Evolutionary conservation across 768 basidiomycete species (phyloP).

Genomic region (Lentinula sp.): DNA sequence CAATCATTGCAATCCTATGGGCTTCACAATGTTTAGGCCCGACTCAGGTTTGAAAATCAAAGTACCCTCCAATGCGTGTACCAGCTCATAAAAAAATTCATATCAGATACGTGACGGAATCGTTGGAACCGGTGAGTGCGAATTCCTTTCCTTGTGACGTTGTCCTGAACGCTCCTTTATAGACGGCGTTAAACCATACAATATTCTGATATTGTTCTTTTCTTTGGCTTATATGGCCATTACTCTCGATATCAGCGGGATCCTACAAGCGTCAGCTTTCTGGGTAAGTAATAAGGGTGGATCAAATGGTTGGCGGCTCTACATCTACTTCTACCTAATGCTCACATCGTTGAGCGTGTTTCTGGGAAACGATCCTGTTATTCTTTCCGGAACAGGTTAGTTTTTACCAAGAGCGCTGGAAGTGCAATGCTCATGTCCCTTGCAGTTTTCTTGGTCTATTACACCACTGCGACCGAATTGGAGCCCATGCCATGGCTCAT

Average conservation of each 20-base stretch:
- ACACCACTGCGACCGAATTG: slow-evolving; percentile 61
- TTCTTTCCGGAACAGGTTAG: slow-evolving; percentile 70
- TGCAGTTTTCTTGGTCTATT: slow-evolving; percentile 76
- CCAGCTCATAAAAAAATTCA: not conserved
- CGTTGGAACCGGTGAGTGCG: slow-evolving; percentile 41
- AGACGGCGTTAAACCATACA: slow-evolving; percentile 80
- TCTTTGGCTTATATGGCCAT: slow-evolving; percentile 91
- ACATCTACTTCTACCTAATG: slow-evolving; percentile 78
- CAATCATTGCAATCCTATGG: slow-evolving; percentile 47
- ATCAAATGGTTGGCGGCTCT: slow-evolving; percentile 62
- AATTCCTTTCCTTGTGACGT: not conserved
- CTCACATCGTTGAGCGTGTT: slow-evolving; percentile 71
- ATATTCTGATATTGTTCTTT: slow-evolving; percentile 90
- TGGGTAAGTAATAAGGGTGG: slow-evolving; percentile 80
- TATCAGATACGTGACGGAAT: slow-evolving; percentile 65
- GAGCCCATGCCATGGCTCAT: slow-evolving; percentile 64
- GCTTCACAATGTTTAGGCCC: slow-evolving; percentile 48
- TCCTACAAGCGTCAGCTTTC: slow-evolving; percentile 82
- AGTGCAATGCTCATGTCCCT: not conserved
- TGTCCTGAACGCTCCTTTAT: not conserved
- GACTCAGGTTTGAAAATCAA: slow-evolving; percentile 11
- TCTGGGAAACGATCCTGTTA: slow-evolving; percentile 93
- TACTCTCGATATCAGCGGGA: slow-evolving; percentile 84
- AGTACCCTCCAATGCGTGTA: not conserved
- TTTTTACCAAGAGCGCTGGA: not conserved